Percentiles rank a stretch among this genome's conserved stretches.
Evolutionary conservation across 306 rosid genomes (phyloP).

Genomic region (Vicia faba): DNA sequence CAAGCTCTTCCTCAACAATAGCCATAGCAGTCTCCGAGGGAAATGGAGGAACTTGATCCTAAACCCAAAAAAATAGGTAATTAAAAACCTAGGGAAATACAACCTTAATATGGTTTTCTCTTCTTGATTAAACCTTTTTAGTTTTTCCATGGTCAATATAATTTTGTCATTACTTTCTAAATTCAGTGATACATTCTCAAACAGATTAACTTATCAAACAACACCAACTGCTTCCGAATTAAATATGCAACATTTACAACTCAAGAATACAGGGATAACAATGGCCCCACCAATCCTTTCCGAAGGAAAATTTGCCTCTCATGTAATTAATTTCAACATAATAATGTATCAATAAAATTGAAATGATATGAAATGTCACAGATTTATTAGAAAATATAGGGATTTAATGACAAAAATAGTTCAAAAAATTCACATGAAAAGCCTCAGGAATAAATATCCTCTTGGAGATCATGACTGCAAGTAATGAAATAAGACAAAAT

Average conservation of each 20-base stretch:
- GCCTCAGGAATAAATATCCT: too few relatives aligned
- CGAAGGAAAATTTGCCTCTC: slow-evolving; percentile 7
- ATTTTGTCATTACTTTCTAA: slow-evolving; percentile 20
- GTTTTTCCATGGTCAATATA: not conserved
- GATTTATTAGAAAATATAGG: too few relatives aligned
- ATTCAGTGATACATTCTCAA: slow-evolving; percentile 11
- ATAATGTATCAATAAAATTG: slow-evolving; percentile 3
- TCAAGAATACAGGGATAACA: slow-evolving; percentile 22
- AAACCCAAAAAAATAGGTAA: slow-evolving; percentile 37
- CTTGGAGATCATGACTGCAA: too few relatives aligned
- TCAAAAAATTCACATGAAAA: too few relatives aligned
- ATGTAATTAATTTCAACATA: not conserved
- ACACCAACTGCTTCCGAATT: not conserved
- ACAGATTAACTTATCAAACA: not conserved
- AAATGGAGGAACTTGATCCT: slow-evolving; percentile 99
- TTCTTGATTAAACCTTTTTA: not conserved
- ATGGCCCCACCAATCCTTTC: slow-evolving; percentile 1
- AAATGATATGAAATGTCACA: not conserved
- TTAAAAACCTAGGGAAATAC: slow-evolving; percentile 39
- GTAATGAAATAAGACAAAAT: not conserved
- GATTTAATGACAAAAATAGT: too few relatives aligned
- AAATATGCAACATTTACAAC: slow-evolving; percentile 7
- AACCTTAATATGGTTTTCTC: slow-evolving; percentile 23
- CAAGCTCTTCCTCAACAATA: slow-evolving; percentile 90
- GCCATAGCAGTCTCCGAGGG: slow-evolving; percentile 86